Evolutionary conservation across 176 grass and related monocot species (phyloP).

Genomic region (Elaeis guineensis): DNA sequence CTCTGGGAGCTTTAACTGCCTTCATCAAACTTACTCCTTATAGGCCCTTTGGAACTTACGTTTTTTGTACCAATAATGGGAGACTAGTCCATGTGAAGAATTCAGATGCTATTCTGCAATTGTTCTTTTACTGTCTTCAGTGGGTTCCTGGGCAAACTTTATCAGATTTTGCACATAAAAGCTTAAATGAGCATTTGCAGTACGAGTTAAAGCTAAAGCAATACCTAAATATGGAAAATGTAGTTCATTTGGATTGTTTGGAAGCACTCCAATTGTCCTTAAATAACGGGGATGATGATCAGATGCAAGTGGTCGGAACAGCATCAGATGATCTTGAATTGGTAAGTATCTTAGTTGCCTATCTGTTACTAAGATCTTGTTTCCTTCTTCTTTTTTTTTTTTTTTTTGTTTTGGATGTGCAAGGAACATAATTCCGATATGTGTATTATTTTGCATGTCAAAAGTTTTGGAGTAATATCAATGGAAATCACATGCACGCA

Average conservation of each 20-base stretch:
- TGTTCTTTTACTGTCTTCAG: conserved; percentile 85
- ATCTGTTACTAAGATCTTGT: too few relatives aligned
- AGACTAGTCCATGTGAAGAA: conserved; percentile 50
- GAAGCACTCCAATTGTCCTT: conserved; percentile 34
- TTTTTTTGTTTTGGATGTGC: too few relatives aligned
- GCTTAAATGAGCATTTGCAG: conserved; percentile 65
- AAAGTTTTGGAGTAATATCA: neutral
- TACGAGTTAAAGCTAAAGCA: conserved; percentile 61
- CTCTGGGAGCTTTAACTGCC: conserved; percentile 59
- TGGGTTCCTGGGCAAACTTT: conserved; percentile 53
- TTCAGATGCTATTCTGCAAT: conserved; percentile 71
- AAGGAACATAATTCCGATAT: too few relatives aligned
- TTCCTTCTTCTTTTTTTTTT: too few relatives aligned
- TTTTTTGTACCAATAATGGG: conserved; percentile 46
- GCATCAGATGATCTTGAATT: conserved; percentile 53
- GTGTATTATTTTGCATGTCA: too few relatives aligned
- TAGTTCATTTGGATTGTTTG: conserved; percentile 41
- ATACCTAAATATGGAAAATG: conserved; percentile 32
- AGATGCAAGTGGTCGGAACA: conserved; percentile 10
- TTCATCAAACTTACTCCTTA: conserved; percentile 90
- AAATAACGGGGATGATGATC: conserved; percentile 23
- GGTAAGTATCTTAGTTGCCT: conserved; percentile 25
- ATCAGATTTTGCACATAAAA: conserved; percentile 52
- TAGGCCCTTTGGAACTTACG: conserved; percentile 66
- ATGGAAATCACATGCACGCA: neutral